Evolutionary conservation across 208 protist species (phyloP), one percentile per base, ranked within the genome.

Genomic region (Leishmania tropica): DNA sequence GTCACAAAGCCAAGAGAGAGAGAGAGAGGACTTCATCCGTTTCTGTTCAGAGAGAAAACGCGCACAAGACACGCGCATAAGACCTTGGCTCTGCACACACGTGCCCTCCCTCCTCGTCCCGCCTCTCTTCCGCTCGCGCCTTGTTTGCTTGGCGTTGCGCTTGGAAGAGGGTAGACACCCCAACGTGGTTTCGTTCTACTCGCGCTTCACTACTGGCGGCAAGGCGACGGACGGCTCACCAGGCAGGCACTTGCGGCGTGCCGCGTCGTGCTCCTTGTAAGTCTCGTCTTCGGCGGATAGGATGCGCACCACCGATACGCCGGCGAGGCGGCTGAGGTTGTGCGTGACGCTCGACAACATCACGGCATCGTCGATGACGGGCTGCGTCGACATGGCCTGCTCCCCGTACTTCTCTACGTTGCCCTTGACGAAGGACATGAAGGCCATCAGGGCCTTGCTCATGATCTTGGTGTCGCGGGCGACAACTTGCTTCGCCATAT

Each of bases 371-470:
- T 98, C 88, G 60, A 96, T 88, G 48, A 93, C 85, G 21, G 95
- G 95, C 71, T 87, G 70, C 74, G 78, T 60, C 65, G 80, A 81
- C 81, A 97, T 90, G 64, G 93, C 93, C 84, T 95, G 85, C 78
- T 83, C 90, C 21, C 92, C 93, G 78, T 95, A 96, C 78, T 92
- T 92, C 83, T 98, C 93, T 17, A 91, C 92, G 81, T 97, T 96
- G 74, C 80, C 85, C 48, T 86, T 88, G 28, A 95, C 88, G 80
- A 97, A 98, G 31, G 92, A 89, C 62, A 97, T 76, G 70, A 98
- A 98, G n/a, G 93, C 90, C 95, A 98, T 98, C 56, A 97, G 87
- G 54, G 86, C 91, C 88, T 94, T 87, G 37, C 73, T 81, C 86
- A 97, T 92, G 75, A 96, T 79, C 15, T 58, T 56, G 37, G 72